Percentiles rank a stretch among this genome's conserved stretches.
Evolutionary conservation across 805 yeast species (phyloP).

Genomic region (Metschnikowia gruessii): DNA sequence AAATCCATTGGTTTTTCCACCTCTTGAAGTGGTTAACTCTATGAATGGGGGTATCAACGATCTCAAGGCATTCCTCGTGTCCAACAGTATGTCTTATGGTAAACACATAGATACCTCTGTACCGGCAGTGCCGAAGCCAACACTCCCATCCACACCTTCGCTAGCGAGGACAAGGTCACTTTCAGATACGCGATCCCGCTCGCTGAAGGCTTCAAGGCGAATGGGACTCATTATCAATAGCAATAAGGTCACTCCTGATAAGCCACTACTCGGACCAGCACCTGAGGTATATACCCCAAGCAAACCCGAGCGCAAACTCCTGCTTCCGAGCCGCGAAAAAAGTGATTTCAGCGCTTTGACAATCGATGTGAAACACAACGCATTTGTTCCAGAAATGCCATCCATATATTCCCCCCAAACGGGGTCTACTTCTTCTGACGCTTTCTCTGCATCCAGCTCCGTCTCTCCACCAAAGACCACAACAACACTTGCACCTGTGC

Average conservation of each 20-base stretch:
- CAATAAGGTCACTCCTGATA: slow-evolving; percentile 19
- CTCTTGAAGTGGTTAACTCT: slow-evolving; percentile 32
- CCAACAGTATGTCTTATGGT: slow-evolving; percentile 27
- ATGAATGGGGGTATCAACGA: slow-evolving; percentile 46
- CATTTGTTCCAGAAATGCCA: slow-evolving; percentile 25
- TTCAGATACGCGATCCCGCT: slow-evolving; percentile 39
- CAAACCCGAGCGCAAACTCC: slow-evolving; percentile 17
- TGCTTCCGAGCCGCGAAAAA: slow-evolving; percentile 11
- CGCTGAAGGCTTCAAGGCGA: slow-evolving; percentile 67
- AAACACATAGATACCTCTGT: too few relatives aligned
- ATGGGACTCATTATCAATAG: slow-evolving; percentile 69
- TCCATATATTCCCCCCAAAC: neutral
- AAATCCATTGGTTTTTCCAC: slow-evolving; percentile 57
- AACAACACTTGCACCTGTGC: too few relatives aligned
- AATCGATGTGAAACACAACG: neutral
- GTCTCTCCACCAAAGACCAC: neutral
- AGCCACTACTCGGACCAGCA: neutral
- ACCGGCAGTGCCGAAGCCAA: too few relatives aligned
- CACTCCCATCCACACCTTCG: slow-evolving; percentile 14
- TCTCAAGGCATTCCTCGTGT: slow-evolving; percentile 37
- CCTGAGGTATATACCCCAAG: slow-evolving; percentile 13
- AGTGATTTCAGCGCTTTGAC: neutral
- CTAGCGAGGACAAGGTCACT: slow-evolving; percentile 30
- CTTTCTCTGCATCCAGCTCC: neutral
- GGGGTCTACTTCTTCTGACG: neutral